Evolutionary conservation across 2,329 filamentous ascomycete species (phyloP), one percentile per base, ranked within the genome.

Genomic region (Verticillium isaacii): DNA sequence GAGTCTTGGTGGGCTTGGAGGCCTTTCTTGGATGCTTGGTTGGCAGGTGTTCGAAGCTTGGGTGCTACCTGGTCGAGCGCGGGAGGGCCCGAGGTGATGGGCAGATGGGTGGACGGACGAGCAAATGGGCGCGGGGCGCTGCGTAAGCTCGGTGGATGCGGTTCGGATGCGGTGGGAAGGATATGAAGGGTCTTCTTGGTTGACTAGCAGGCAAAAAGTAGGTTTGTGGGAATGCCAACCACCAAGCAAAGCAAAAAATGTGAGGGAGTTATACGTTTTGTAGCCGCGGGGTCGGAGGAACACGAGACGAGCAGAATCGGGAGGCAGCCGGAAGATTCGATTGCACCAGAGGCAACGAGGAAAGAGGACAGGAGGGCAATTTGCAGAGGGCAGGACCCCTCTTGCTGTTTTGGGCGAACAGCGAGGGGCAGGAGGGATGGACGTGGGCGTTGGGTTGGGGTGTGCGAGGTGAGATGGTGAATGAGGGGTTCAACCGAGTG

Each of bases 11-110:
- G 41, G 41, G n/a, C 41, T 50, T 61, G 61, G 50, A 37, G 59
- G 61, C 57, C 55, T 41, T 32, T 3, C 32, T 45, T 29, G 41
- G 60, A 52, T 19, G 50, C 56, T n/a, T 29, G 32, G 32, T 52
- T 55, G 60, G 56, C 45, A 62, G 56, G 58, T 62, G 56, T 37
- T 58, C 57, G 55, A 34, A 52, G 23, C 41, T 39, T 50, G 45
- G 19, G 23, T 50, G 19, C 45, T 23, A 50, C 45, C 45, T 23
- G 45, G 45, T 50, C 19, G 45, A 23, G 23, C 19, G 56, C 64
- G 64, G 64, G 62, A 65, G 61, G 41, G 61, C 62, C 64, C 63
- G 64, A 65, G 12, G 45, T 25, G 64, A 64, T 59, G 62, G 61
- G 61, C 37, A 34, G 61, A 60, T 58, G n/a, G 19, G 3, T 25